Conservation (phyloP, 306 rosid species). For the Prunus mume region DNA sequence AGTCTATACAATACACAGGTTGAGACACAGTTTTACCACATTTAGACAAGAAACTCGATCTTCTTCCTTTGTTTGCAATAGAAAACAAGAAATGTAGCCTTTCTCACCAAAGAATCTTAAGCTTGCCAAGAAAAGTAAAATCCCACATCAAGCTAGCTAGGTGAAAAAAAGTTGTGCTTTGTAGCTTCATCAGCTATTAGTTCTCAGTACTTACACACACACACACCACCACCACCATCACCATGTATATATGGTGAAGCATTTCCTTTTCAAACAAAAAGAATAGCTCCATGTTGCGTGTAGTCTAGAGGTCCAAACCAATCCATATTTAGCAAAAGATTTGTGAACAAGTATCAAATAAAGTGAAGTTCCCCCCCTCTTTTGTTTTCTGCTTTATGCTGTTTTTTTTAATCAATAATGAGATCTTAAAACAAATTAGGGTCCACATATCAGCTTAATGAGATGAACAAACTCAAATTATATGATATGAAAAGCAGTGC, state of each 20-base stretch:
- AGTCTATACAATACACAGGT: neutral
- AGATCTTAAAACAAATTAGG: slow-evolving; percentile 4
- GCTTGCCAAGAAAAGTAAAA: neutral
- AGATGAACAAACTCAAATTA: neutral
- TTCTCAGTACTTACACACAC: no score
- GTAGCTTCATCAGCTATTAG: neutral
- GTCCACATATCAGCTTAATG: slow-evolving; percentile 11
- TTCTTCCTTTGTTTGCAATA: neutral
- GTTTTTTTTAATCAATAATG: neutral
- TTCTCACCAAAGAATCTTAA: neutral
- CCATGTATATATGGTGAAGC: neutral
- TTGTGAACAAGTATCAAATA: neutral
- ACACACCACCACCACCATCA: no score
- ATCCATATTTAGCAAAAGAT: no score
- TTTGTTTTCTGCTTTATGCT: slow-evolving; percentile 8
- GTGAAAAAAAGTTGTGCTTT: neutral
- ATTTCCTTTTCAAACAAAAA: neutral
- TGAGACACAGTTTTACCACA: neutral
- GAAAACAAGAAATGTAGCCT: neutral
- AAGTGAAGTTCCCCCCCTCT: neutral
- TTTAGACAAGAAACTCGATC: neutral
- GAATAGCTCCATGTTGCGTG: neutral
- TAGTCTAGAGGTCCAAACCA: neutral
- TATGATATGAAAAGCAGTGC: slow-evolving; percentile 3
- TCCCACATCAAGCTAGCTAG: neutral